A percentile compares a stretch with the other conserved stretches of the same genome.
These are phyloP conservation scores for Lichtheimia ornata DNA, from an alignment of 371 early-diverging fungal genomes.

Conservation along the genomic window DNA sequence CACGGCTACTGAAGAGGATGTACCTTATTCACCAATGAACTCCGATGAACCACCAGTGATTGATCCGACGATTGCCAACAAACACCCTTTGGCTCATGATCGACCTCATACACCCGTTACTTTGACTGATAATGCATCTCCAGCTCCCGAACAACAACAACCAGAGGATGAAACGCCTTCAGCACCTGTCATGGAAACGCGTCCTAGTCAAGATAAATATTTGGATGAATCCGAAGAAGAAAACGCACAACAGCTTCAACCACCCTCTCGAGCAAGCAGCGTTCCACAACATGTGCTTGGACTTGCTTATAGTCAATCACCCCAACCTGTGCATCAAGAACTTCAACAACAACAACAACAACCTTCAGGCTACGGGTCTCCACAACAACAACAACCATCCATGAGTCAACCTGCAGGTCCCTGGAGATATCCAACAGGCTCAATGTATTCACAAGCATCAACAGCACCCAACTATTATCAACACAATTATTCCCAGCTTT, in stretches of 20 bases:
- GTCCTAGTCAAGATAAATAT: slow-evolving; percentile 7
- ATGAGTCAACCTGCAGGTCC: slow-evolving; percentile 8
- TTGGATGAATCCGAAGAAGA: slow-evolving; percentile 8
- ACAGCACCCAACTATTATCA: slow-evolving; percentile 13
- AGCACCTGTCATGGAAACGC: slow-evolving; percentile 3
- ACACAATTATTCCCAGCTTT: slow-evolving; percentile 42
- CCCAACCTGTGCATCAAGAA: slow-evolving; percentile 27
- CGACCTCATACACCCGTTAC: neutral
- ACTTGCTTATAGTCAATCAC: slow-evolving; percentile 4
- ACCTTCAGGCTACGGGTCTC: neutral
- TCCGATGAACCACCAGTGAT: slow-evolving; percentile 14
- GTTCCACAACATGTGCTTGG: neutral
- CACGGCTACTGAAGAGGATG: slow-evolving; percentile 9
- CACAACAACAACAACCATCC: slow-evolving; percentile 4
- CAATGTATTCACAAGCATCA: slow-evolving; percentile 13
- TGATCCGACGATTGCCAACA: neutral
- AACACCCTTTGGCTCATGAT: neutral
- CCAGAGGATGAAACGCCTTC: neutral
- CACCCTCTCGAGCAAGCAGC: neutral
- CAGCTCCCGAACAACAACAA: neutral
- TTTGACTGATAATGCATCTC: too few relatives aligned
- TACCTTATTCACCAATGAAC: slow-evolving; percentile 19
- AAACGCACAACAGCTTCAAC: neutral
- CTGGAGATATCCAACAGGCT: slow-evolving; percentile 7
- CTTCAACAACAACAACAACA: slow-evolving; percentile 9